These are phyloP conservation scores for Melastoma malabathricum DNA, from an alignment of 345 rosid species.

Conservation along the genomic window DNA sequence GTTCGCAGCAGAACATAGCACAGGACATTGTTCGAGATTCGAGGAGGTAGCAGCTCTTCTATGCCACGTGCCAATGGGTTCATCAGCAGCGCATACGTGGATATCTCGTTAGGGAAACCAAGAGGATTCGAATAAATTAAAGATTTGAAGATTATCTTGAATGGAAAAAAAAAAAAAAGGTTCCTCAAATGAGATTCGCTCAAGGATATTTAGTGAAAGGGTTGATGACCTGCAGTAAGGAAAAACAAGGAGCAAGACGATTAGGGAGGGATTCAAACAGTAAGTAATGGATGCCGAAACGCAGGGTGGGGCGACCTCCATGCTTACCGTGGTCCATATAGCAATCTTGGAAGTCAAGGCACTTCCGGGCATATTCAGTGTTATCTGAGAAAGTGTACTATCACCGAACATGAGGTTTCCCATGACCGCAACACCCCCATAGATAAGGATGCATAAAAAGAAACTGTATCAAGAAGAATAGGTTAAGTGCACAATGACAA, in stretches of 20 bases:
- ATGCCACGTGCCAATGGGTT: constrained; percentile 79
- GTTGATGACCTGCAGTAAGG: constrained; percentile 49
- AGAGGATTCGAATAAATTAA: not conserved
- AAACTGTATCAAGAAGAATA: constrained; percentile 42
- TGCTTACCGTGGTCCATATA: constrained; percentile 73
- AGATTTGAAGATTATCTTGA: too few species aligned
- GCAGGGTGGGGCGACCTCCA: not conserved
- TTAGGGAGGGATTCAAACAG: not conserved
- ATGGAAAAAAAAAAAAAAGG: too few species aligned
- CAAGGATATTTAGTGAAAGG: constrained; percentile 90
- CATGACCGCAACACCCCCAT: constrained; percentile 69
- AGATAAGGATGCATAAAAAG: constrained; percentile 36
- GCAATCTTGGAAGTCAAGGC: constrained; percentile 53
- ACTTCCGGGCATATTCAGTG: constrained; percentile 68
- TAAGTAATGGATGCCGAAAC: not conserved
- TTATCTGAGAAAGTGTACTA: constrained; percentile 77
- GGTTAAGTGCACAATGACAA: not conserved
- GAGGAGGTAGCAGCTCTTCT: constrained; percentile 70
- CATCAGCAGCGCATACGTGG: constrained; percentile 59
- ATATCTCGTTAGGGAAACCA: constrained; percentile 23
- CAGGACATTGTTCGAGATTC: constrained; percentile 36
- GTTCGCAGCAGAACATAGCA: constrained; percentile 61
- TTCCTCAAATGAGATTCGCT: not conserved
- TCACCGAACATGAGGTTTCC: constrained; percentile 85
- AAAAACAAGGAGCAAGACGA: constrained; percentile 11